A percentile compares a stretch with the other conserved stretches of the same genome.
Evolutionary conservation across 805 yeast species (phyloP).

Genomic region (Blastobotrys mokoenaii): DNA sequence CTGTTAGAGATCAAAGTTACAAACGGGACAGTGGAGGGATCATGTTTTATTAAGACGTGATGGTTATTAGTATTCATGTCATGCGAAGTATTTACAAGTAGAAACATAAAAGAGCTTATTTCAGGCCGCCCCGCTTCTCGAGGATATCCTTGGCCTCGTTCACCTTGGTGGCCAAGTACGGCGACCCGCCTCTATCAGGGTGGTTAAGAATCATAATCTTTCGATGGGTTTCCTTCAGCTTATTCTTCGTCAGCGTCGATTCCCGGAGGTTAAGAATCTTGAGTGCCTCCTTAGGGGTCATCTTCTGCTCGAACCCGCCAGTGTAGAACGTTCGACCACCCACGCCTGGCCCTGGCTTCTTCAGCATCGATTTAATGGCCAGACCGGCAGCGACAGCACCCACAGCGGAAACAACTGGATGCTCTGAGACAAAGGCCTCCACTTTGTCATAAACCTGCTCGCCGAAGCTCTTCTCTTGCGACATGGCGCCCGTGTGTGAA

Average conservation of each 20-base stretch:
- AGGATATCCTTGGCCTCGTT: constrained; percentile 78
- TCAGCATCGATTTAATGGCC: constrained; percentile 21
- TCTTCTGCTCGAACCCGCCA: constrained; percentile 90
- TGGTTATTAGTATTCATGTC: not conserved
- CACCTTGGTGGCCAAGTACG: constrained; percentile 72
- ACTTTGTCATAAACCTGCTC: constrained; percentile 14
- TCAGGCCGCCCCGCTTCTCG: constrained; percentile 45
- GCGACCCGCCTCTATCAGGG: constrained; percentile 85
- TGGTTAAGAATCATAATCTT: constrained; percentile 73
- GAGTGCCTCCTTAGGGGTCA: constrained; percentile 83
- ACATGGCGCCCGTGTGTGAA: not conserved
- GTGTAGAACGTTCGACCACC: constrained; percentile 61
- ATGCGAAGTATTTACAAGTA: not conserved
- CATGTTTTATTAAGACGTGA: too few relatives aligned
- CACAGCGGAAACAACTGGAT: constrained; percentile 64
- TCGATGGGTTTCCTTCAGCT: constrained; percentile 63
- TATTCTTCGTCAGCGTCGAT: constrained; percentile 29
- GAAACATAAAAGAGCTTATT: constrained; percentile 11
- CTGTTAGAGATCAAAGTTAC: too few relatives aligned
- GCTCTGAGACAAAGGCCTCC: constrained; percentile 30
- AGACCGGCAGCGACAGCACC: constrained; percentile 53
- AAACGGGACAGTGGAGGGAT: too few relatives aligned
- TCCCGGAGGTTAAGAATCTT: constrained; percentile 62
- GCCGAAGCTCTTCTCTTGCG: constrained; percentile 5
- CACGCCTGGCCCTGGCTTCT: constrained; percentile 48